A percentile compares a stretch with the other conserved stretches of the same genome.
Evolutionary conservation across 2,329 filamentous ascomycete genomes (phyloP).

Genomic region (Claviceps lovelessii): DNA sequence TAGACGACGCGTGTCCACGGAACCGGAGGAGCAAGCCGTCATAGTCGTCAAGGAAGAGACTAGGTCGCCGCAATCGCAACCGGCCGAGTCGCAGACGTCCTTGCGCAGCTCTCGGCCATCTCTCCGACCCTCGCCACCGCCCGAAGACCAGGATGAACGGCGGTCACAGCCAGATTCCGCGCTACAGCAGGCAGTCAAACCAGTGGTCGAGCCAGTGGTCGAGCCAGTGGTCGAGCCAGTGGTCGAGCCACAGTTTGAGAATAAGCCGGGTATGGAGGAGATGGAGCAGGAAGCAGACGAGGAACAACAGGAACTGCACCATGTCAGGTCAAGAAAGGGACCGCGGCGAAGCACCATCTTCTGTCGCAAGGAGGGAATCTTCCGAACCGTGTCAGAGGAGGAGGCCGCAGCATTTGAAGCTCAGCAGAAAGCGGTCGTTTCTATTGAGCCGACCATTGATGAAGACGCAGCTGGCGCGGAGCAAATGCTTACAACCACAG

Average conservation of each 20-base stretch:
- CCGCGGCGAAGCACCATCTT: constrained; percentile 40
- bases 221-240: not conserved
- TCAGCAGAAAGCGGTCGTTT: constrained; percentile 11
- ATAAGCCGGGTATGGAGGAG: constrained; percentile 13
- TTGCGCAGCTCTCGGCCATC: not conserved
- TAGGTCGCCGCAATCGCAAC: constrained; percentile 18
- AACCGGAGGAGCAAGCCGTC: constrained; percentile 6
- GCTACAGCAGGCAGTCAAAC: too few relatives aligned
- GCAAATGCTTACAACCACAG: constrained; percentile 10
- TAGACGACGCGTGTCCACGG: not conserved
- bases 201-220: not conserved
- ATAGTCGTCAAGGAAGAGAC: constrained; percentile 12
- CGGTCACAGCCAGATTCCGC: not conserved
- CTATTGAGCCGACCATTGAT: not conserved
- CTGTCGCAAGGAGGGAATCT: constrained; percentile 47
- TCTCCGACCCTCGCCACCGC: not conserved
- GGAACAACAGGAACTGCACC: constrained; percentile 8
- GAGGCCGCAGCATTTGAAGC: constrained; percentile 32
- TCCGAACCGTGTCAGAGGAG: constrained; percentile 43
- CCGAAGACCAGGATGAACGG: not conserved
- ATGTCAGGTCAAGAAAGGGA: constrained; percentile 21
- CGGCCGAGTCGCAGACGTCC: constrained; percentile 4
- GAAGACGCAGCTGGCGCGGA: constrained; percentile 8
- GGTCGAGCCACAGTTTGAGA: constrained; percentile 1
- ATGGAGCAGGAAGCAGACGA: constrained; percentile 12